phyloP scores from a whole-genome alignment of 140 eudicot species.

The Erigeron philadelphicus region DNA sequence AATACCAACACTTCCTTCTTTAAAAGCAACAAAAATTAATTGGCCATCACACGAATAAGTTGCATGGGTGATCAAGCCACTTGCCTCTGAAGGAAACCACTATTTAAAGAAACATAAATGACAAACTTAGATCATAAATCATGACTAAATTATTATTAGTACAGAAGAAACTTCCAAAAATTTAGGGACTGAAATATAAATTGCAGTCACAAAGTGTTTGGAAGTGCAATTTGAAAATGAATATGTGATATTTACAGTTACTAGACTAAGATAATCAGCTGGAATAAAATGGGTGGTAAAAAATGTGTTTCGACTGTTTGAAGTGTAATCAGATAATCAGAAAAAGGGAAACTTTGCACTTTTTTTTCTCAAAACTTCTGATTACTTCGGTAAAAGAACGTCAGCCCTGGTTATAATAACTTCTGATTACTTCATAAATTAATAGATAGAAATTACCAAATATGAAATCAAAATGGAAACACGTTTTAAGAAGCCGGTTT shows the following conservation, averaged over 20 bases:
- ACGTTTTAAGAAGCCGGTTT: no score
- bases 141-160: neutral
- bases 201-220: neutral
- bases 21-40: slow-evolving; percentile 57
- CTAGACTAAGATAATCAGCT: no score
- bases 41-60: slow-evolving; percentile 81
- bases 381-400: no score
- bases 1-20: slow-evolving; percentile 71
- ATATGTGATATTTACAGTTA: no score
- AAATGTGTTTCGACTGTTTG: neutral
- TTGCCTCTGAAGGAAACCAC: slow-evolving; percentile 78
- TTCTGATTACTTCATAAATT: no score
- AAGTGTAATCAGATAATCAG: neutral
- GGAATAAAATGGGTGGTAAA: no score
- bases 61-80: slow-evolving; percentile 69
- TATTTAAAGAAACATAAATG: slow-evolving; percentile 13
- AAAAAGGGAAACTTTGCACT: neutral
- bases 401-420: no score
- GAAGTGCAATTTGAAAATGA: no score
- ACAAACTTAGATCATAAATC: slow-evolving; percentile 5
- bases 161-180: neutral
- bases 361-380: no score
- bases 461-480: no score
- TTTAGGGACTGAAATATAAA: neutral
- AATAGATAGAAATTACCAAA: no score